Conservation (phyloP, 2,329 filamentous ascomycete species). For the Aspergillus ruber region DNA sequence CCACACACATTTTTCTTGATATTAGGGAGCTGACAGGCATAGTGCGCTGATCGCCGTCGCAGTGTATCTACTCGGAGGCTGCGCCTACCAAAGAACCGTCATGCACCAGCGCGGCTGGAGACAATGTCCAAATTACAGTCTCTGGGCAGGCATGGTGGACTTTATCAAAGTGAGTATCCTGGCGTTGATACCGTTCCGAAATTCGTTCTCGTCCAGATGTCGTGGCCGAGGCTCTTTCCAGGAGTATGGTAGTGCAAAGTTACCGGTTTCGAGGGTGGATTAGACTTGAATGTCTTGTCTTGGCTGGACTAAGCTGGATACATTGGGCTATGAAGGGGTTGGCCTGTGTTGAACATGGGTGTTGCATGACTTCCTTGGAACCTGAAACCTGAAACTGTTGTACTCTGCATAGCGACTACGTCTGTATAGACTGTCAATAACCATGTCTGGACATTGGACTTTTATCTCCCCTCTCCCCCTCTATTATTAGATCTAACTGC, state of each 20-base stretch:
- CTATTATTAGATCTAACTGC: background rate
- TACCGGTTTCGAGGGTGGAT: constrained; percentile 32
- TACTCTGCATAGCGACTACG: background rate
- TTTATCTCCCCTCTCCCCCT: background rate
- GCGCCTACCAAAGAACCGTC: constrained; percentile 92
- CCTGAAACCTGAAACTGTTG: background rate
- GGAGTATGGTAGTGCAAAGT: constrained; percentile 14
- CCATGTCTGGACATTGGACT: constrained; percentile 2
- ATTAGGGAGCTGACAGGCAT: constrained; percentile 11
- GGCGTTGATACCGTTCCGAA: constrained; percentile 31
- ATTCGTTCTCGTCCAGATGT: constrained; percentile 19
- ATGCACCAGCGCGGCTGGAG: constrained; percentile 92
- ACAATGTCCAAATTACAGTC: constrained; percentile 86
- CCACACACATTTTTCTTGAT: background rate
- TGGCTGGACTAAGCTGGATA: constrained; percentile 17
- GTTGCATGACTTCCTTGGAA: background rate
- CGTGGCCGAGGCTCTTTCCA: constrained; percentile 15
- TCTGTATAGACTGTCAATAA: background rate
- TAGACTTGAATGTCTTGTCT: constrained; percentile 15
- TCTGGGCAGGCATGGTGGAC: constrained; percentile 82
- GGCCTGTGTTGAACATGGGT: constrained; percentile 5
- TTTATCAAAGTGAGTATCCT: constrained; percentile 68
- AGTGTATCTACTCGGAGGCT: constrained; percentile 85
- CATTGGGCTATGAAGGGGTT: constrained; percentile 3
- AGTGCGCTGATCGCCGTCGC: constrained; percentile 63